Evolutionary conservation across 2,329 filamentous ascomycete species (phyloP).

Genomic region (Fusarium kyushuense): DNA sequence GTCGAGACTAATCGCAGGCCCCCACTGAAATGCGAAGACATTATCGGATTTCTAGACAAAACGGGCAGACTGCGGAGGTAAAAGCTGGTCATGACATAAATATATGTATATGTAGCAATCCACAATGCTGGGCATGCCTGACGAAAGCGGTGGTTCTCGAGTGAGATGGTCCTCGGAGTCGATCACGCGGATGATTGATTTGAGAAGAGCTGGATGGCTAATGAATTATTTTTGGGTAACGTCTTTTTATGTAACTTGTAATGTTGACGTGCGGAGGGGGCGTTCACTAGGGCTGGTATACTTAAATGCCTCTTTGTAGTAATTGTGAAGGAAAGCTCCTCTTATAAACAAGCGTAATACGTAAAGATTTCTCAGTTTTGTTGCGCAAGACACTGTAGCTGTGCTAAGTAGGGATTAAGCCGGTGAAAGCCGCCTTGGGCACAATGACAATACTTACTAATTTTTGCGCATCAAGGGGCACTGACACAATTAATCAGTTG

Average conservation of each 20-base stretch:
- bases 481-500: not conserved
- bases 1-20: not conserved
- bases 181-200: too few species aligned
- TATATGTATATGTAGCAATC: not conserved
- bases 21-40: too few species aligned
- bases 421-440: conserved; percentile 1
- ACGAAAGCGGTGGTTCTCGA: not conserved
- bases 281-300: not conserved
- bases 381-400: not conserved
- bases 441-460: not conserved
- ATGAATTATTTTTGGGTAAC: not conserved
- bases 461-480: not conserved
- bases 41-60: not conserved
- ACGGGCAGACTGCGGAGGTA: not conserved
- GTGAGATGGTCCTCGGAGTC: not conserved
- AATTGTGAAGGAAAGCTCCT: not conserved
- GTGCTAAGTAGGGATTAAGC: conserved; percentile 6
- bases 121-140: not conserved
- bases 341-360: not conserved
- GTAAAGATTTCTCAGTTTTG: not conserved
- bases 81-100: not conserved
- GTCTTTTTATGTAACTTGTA: not conserved
- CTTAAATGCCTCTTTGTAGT: not conserved
- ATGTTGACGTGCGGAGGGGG: not conserved
- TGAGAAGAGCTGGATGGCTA: not conserved